These are phyloP conservation scores for Aeschynomene evenia DNA, from an alignment of 306 rosid species.

Conservation along the genomic window DNA sequence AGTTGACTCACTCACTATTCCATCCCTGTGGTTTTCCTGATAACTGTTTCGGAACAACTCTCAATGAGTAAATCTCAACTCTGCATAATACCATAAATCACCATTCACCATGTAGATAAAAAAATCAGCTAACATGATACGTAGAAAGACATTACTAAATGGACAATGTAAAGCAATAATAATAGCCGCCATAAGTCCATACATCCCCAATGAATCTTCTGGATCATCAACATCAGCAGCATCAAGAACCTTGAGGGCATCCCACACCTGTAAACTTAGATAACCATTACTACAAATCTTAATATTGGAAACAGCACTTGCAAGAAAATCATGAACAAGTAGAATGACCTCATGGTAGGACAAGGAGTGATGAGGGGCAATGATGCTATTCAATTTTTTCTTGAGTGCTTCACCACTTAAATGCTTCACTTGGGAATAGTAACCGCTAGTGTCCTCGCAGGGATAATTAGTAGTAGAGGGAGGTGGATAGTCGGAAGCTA, in stretches of 20 bases:
- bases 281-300: background rate
- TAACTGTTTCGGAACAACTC: conserved; percentile 59
- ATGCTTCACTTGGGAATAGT: conserved; percentile 43
- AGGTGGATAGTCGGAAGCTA: conserved; percentile 42
- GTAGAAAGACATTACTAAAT: background rate
- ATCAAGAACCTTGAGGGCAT: conserved; percentile 75
- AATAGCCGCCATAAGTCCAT: background rate
- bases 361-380: conserved; percentile 57
- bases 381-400: conserved; percentile 48
- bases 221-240: conserved; percentile 70
- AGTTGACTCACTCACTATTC: conserved; percentile 75
- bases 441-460: conserved; percentile 52
- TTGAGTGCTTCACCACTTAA: conserved; percentile 50
- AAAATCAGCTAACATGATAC: conserved; percentile 14
- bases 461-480: conserved; percentile 46
- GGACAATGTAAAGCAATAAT: background rate
- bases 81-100: conserved; percentile 37
- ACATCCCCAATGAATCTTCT: conserved; percentile 53
- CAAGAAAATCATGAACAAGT: too few species aligned
- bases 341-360: conserved; percentile 54
- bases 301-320: too few species aligned
- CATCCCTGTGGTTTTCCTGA: conserved; percentile 71
- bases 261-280: conserved; percentile 56
- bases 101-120: background rate
- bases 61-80: conserved; percentile 65